A percentile compares a stretch with the other conserved stretches of the same genome.
Conservation (phyloP, 2,329 filamentous ascomycete species). For the Nemania sp. region DNA sequence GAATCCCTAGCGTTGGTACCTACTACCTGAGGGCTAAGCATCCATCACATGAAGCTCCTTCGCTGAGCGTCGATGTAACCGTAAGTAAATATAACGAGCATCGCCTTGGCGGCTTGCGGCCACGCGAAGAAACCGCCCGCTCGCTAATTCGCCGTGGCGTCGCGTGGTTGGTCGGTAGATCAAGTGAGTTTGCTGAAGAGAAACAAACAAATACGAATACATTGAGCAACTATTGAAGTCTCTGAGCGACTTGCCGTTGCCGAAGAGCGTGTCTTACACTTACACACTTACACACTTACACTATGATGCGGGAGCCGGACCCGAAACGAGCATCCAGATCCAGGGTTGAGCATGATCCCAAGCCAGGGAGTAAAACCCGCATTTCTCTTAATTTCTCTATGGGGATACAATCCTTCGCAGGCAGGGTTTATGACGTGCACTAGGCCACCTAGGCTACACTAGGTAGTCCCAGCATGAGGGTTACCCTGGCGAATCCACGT, state of each 20-base stretch:
- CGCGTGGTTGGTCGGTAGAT: too few species aligned
- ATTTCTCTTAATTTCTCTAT: too few species aligned
- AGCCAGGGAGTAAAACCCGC: too few species aligned
- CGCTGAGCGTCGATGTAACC: conserved; percentile 25
- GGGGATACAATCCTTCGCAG: conserved; percentile 8
- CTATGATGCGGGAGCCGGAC: too few species aligned
- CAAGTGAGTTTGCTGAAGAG: background rate
- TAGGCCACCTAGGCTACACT: background rate
- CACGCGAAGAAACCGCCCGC: conserved; percentile 10
- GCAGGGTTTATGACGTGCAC: conserved; percentile 20
- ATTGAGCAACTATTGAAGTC: too few species aligned
- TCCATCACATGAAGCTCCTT: conserved; percentile 14
- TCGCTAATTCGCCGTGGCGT: conserved; percentile 14
- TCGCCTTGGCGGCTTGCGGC: background rate
- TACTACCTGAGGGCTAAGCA: background rate
- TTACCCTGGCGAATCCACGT: background rate
- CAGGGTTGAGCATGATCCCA: background rate
- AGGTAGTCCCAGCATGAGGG: background rate
- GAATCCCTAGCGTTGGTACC: conserved; percentile 3
- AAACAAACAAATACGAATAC: background rate
- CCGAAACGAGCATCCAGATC: too few species aligned
- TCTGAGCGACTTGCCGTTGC: too few species aligned
- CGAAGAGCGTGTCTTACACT: too few species aligned
- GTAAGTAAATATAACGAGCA: background rate
- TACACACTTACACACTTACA: too few species aligned